phyloP scores from a whole-genome alignment of 2,329 filamentous ascomycete species.

The Phialophora verrucosa region DNA sequence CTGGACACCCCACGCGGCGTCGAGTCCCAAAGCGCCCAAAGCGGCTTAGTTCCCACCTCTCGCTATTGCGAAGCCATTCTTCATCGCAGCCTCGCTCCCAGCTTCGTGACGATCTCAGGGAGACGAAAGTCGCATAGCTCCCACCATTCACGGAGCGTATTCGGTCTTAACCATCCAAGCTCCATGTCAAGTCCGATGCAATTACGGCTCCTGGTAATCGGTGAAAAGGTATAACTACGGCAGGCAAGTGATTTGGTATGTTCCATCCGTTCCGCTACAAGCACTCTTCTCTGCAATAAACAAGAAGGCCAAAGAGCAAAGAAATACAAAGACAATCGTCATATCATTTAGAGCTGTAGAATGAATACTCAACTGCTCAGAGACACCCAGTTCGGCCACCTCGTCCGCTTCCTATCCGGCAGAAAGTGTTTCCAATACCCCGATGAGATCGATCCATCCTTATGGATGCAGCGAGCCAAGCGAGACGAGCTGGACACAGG shows the following conservation, averaged over 20 bases:
- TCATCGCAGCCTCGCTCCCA: not conserved
- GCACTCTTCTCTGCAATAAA: not conserved
- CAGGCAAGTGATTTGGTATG: not conserved
- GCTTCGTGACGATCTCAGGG: not conserved
- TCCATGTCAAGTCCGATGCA: not conserved
- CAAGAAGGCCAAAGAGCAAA: not conserved
- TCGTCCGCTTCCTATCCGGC: constrained; percentile 7
- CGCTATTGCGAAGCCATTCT: not conserved
- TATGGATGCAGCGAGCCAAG: not conserved
- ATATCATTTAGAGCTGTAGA: not conserved
- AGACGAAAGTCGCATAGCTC: not conserved
- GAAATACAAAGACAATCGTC: not conserved
- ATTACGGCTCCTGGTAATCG: not conserved
- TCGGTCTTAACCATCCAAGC: not conserved
- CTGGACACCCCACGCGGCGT: not conserved
- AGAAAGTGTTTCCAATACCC: constrained; percentile 10
- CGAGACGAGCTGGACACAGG: not conserved
- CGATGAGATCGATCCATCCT: constrained; percentile 14
- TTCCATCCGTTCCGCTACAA: not conserved
- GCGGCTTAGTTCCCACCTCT: constrained; percentile 3
- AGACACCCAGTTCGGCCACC: constrained; percentile 11
- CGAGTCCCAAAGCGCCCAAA: constrained; percentile 8
- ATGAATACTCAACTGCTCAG: constrained; percentile 6
- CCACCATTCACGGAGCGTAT: not conserved
- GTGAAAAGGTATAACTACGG: not conserved